Evolutionary conservation across 345 rosid genomes (phyloP), one percentile per base, ranked within the genome.

Genomic region (Gossypium bickii): DNA sequence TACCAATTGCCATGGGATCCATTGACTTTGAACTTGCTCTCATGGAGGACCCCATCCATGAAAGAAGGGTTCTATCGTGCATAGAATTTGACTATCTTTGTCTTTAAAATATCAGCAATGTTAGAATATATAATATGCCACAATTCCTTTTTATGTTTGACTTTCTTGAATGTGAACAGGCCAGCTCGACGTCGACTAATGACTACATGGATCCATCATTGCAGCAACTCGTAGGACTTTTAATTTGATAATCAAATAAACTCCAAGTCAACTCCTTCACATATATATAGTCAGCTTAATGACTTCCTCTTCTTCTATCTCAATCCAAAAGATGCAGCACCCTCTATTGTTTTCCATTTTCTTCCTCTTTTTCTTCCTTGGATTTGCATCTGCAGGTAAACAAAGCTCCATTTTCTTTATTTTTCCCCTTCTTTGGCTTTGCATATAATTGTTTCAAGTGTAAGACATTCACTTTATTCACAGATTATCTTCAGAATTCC

Each of bases 401-500:
- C 48, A 67, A 51, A 24, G 43, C 51, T 49, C 16, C 43, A 2
- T 64, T 27, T 41, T 70, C 15, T 68, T 76, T 20, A 12, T 66
- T 76, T 17, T 64, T 22, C 38, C 38, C 59, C 15, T 68, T 63
- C 18, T 58, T 38, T 9, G 68, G 15, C 43, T 63, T 63, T 17
- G 47, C 52, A 20, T 44, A 0, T 34, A 34, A 34, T 34, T 34
- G 41, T 34, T 34, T 5, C 41, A 4, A 1, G 41, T 71, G 47
- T 22, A 27, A 8, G 22, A 29, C 24, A 44, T 58, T 72, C 13
- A 60, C 38, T 77, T 69, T 62, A 24, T 76, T 57, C n/a, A 74
- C 85, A 84, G 89, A 75, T 79, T 67, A 85, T 70, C 76, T 85
- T 49, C 85, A 77, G 80, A 88, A 87, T 69, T 62, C 89, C n/a